These are phyloP conservation scores for Eucalyptus marginata DNA, from an alignment of 345 rosid species.

Conservation along the genomic window DNA sequence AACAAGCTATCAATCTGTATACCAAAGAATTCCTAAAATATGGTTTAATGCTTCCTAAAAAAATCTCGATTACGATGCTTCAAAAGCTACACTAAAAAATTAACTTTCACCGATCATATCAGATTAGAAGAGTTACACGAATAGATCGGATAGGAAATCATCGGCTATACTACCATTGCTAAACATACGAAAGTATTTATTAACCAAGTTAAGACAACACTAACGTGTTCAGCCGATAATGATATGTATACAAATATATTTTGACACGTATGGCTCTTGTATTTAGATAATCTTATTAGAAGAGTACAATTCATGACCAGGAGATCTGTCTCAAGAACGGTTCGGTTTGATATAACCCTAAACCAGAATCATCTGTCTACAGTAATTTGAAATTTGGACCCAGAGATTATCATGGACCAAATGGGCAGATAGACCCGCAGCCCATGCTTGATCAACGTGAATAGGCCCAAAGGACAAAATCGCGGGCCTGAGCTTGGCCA, in stretches of 20 bases:
- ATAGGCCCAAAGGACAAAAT: neutral
- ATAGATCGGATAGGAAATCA: neutral
- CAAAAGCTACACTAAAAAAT: neutral
- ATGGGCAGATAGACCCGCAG: neutral
- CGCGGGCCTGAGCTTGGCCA: neutral
- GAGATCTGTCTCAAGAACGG: neutral
- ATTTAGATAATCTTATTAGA: neutral
- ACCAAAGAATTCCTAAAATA: neutral
- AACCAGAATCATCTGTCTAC: no score
- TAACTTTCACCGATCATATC: neutral
- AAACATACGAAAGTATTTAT: neutral
- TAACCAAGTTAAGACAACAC: neutral
- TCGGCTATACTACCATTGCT: neutral
- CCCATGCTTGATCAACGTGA: neutral
- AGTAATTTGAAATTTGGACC: no score
- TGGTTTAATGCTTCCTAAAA: neutral
- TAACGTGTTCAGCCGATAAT: neutral
- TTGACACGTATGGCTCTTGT: neutral
- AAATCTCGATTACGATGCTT: neutral
- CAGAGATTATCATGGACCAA: neutral
- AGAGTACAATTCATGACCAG: neutral
- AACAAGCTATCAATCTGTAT: constrained; percentile 18
- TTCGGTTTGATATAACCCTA: neutral
- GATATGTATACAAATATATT: neutral
- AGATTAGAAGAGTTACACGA: neutral